Conservation (phyloP, 225 moss, liverwort and hornwort species). For the Physcomitrium patens region DNA sequence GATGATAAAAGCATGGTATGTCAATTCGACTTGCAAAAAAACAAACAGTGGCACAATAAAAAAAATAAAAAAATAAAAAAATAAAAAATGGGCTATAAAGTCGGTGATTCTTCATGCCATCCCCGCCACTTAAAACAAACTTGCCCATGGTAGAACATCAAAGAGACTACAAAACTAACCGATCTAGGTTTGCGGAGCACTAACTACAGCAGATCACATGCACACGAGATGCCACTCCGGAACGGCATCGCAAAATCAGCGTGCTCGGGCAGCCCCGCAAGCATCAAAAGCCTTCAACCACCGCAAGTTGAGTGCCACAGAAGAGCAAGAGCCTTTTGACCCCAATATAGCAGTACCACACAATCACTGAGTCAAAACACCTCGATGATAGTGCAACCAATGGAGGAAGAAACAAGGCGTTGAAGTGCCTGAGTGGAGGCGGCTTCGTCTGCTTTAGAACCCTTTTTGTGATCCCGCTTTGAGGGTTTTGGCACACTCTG, state of each 20-base stretch:
- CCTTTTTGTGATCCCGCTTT: not conserved
- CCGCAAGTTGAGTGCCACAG: not conserved
- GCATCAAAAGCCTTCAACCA: not conserved
- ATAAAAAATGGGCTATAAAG: too few relatives aligned
- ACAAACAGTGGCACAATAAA: too few relatives aligned
- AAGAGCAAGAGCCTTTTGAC: slow-evolving; percentile 12
- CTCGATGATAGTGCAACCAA: not conserved
- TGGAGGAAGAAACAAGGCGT: not conserved
- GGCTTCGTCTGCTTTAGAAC: slow-evolving; percentile 26
- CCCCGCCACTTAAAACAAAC: too few relatives aligned
- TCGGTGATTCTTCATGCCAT: too few relatives aligned
- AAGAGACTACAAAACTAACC: too few relatives aligned
- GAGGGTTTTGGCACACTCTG: not conserved
- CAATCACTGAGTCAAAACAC: not conserved
- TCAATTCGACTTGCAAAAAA: too few relatives aligned
- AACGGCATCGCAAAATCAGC: not conserved
- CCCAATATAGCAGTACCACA: not conserved
- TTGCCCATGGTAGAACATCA: too few relatives aligned
- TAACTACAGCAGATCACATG: not conserved
- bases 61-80: too few relatives aligned
- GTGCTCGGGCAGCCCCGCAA: not conserved
- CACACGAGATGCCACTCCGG: slow-evolving; percentile 6
- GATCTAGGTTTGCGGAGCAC: too few relatives aligned
- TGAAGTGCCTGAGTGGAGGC: not conserved
- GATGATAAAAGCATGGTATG: too few relatives aligned